Base-by-base conservation (phyloP, 768 basidiomycete genomes). In the Crassisporium funariophilum region DNA sequence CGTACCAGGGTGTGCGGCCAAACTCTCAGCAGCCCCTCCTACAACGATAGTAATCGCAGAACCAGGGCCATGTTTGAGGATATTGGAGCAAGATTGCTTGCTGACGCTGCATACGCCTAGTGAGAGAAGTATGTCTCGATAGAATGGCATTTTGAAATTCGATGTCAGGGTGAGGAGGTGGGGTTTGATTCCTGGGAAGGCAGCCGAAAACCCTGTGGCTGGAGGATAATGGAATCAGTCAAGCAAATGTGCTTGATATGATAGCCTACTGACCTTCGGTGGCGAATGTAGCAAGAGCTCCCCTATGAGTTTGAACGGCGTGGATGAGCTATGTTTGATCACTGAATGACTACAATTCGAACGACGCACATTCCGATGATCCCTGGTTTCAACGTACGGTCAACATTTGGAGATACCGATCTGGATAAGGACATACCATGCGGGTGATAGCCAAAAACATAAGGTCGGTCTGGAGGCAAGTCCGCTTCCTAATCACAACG, bases 371-470 rank as follows among this genome's bases (percentile, higher is more conserved):
- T 98, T 58, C 95, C 95, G 64, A 99, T 98, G 55, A 99, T 98
- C 31, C 94, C 91, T 94, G 54, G 20, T 20, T 13, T 3, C 15
- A 37, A 2, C 35, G 45, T 36, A 51, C 17, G 36, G 34, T 31
- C 8, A 47, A 29, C 3, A n/a, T 3, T 3, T 43, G 31, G 17
- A 7, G 43, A 8, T 48, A 19, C 21, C 24, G 4, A 49, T 16
- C 29, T 31, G 10, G 25, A 49, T 1, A n/a, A 16, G 6, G 16
- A 45, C 79, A 24, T 49, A 86, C 95, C 97, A 67, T 99, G 97
- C 13, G 97, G 97, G 67, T 99, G 97, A 67, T 98, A 98, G 6
- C 95, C 97, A 68, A 99, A 99, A 11, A 99, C 80, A 69, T 99
- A 99, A 15, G 91, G 86, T 52, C 94, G 74, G 64, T 97, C 91